Conservation (phyloP, 306 rosid genomes). For the Lathyrus sativus region DNA sequence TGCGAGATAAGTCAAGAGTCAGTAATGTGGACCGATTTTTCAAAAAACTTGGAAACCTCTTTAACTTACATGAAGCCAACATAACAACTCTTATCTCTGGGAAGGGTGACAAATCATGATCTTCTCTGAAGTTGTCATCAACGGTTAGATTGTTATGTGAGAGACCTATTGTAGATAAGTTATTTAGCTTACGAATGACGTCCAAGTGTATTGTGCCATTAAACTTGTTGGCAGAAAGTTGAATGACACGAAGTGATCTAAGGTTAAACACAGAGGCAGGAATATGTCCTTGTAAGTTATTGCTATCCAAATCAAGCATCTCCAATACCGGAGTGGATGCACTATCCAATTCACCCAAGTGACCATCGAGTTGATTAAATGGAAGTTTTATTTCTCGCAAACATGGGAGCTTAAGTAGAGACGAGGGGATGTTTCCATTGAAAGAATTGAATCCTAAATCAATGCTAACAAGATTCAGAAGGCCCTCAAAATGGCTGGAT, state of each 20-base stretch:
- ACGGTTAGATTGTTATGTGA: constrained; percentile 43
- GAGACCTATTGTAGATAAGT: constrained; percentile 47
- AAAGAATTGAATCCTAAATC: constrained; percentile 33
- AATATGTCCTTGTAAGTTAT: constrained; percentile 50
- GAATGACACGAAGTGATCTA: constrained; percentile 28
- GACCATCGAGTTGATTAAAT: constrained; percentile 35
- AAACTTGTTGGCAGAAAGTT: constrained; percentile 55
- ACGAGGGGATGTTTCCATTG: constrained; percentile 33
- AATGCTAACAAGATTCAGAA: constrained; percentile 11
- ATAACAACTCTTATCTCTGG: constrained; percentile 11
- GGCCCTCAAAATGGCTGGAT: constrained; percentile 32
- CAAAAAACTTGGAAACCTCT: constrained; percentile 41
- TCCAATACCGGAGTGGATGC: constrained; percentile 1
- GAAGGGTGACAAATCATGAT: neutral
- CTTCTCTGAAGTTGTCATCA: neutral
- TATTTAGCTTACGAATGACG: constrained; percentile 9
- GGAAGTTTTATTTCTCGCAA: constrained; percentile 27
- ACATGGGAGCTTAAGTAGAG: constrained; percentile 32
- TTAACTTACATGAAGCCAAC: constrained; percentile 46
- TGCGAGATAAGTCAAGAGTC: constrained; percentile 40
- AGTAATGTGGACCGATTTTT: constrained; percentile 20
- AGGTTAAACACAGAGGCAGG: constrained; percentile 39
- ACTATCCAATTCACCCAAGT: constrained; percentile 18
- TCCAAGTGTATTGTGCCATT: constrained; percentile 40
- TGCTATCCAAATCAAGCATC: constrained; percentile 47